These are phyloP conservation scores for Picocystis salinarum DNA, from an alignment of 139 green algal genomes.

Conservation along the genomic window DNA sequence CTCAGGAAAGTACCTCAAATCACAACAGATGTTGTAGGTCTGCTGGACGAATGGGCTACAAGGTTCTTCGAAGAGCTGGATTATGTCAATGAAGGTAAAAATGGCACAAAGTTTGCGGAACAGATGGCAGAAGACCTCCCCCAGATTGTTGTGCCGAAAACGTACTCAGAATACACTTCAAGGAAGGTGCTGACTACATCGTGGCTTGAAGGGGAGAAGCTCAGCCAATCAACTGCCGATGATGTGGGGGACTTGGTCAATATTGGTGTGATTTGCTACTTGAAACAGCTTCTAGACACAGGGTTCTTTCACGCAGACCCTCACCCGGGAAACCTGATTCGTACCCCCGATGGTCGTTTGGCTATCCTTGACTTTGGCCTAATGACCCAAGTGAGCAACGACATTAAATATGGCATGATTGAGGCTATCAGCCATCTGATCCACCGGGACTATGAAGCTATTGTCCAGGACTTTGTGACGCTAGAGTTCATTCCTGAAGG, in stretches of 20 bases:
- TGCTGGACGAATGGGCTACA: constrained; percentile 93
- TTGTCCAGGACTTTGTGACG: constrained; percentile 80
- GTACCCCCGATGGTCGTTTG: constrained; percentile 82
- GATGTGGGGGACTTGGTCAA: constrained; percentile 88
- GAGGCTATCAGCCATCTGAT: constrained; percentile 95
- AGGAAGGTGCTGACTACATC: constrained; percentile 61
- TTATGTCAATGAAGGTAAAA: constrained; percentile 83
- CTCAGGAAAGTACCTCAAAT: constrained; percentile 11
- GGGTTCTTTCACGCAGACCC: constrained; percentile 30
- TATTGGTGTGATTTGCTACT: constrained; percentile 92
- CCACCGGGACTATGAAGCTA: constrained; percentile 36
- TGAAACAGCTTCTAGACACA: constrained; percentile 90
- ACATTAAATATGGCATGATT: constrained; percentile 93
- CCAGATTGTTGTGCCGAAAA: constrained; percentile 86
- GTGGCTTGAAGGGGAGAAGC: constrained; percentile 69
- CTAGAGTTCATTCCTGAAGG: constrained; percentile 89
- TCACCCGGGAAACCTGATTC: constrained; percentile 80
- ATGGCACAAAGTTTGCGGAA: constrained; percentile 61
- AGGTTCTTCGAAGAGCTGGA: constrained; percentile 97
- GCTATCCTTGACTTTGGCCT: constrained; percentile 94
- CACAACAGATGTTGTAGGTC: constrained; percentile 70
- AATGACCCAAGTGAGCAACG: constrained; percentile 56
- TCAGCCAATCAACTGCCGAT: constrained; percentile 47
- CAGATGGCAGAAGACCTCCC: constrained; percentile 76
- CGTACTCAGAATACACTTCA: constrained; percentile 60